Evolutionary conservation across 1,139 yeast genomes (phyloP).

Genomic region (Geotrichum aggregatum): DNA sequence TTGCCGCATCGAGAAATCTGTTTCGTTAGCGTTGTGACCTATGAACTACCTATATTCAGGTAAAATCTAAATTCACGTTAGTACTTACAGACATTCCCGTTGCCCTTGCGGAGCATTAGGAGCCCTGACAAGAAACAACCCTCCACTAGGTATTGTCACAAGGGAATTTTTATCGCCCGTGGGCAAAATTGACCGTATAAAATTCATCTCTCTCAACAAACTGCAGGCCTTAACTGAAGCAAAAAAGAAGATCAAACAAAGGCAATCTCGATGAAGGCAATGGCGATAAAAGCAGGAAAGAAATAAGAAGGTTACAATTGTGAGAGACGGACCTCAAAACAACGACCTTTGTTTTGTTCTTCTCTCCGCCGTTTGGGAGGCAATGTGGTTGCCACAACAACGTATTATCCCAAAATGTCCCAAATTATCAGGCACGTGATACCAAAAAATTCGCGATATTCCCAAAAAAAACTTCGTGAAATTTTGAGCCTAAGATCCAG

Average conservation of each 20-base stretch:
- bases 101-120: slow-evolving; percentile 16
- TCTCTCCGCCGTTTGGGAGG: too few species aligned
- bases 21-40: not conserved
- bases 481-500: not conserved
- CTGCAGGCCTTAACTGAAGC: too few species aligned
- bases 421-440: slow-evolving; percentile 1
- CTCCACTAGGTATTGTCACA: slow-evolving; percentile 73
- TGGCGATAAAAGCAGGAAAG: too few species aligned
- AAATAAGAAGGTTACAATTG: too few species aligned
- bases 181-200: slow-evolving; percentile 66
- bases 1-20: slow-evolving; percentile 53
- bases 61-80: not conserved
- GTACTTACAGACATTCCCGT: slow-evolving; percentile 46
- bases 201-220: slow-evolving; percentile 56
- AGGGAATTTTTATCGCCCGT: slow-evolving; percentile 62
- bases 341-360: too few species aligned
- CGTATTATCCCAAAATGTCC: not conserved
- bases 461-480: not conserved
- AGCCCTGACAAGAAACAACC: slow-evolving; percentile 64
- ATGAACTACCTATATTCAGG: too few species aligned
- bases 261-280: too few species aligned
- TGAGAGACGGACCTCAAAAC: too few species aligned
- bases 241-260: too few species aligned
- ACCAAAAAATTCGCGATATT: not conserved
- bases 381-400: not conserved